A percentile compares a stretch with the other conserved stretches of the same genome.
These are phyloP conservation scores for Cercospora sp. DNA, from an alignment of 2,329 filamentous ascomycete species.

Conservation along the genomic window DNA sequence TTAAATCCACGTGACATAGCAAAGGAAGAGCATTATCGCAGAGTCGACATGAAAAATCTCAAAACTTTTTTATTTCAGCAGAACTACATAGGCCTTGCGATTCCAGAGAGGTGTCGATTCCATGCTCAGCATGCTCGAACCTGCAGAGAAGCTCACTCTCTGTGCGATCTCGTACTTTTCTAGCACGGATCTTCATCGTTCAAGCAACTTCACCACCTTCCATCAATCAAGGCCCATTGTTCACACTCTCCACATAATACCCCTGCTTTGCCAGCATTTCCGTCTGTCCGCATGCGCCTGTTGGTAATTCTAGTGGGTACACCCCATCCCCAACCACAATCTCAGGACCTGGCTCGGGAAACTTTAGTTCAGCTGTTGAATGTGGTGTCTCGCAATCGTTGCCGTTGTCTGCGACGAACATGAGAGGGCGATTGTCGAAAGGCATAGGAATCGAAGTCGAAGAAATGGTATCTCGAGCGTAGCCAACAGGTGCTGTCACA, in stretches of 20 bases:
- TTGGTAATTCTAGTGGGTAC: conserved; percentile 46
- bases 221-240: too few relatives aligned
- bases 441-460: conserved; percentile 27
- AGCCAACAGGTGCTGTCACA: too few relatives aligned
- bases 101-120: too few relatives aligned
- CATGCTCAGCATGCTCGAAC: background rate
- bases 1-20: too few relatives aligned
- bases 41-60: too few relatives aligned
- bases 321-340: conserved; percentile 47
- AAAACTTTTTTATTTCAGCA: too few relatives aligned
- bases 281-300: conserved; percentile 25
- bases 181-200: too few relatives aligned
- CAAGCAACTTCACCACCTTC: too few relatives aligned
- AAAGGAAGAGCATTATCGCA: too few relatives aligned
- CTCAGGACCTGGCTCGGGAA: conserved; percentile 46
- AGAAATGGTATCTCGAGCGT: background rate
- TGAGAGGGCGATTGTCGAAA: conserved; percentile 43
- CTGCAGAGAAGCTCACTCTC: too few relatives aligned
- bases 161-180: too few relatives aligned
- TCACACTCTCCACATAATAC: background rate
- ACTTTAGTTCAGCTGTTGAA: conserved; percentile 45
- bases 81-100: too few relatives aligned
- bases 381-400: conserved; percentile 43
- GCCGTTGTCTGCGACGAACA: conserved; percentile 45
- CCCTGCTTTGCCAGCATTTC: conserved; percentile 26